These are phyloP conservation scores for Lasiodiplodia hormozganensis DNA, from an alignment of 2,329 filamentous ascomycete species.

Conservation along the genomic window DNA sequence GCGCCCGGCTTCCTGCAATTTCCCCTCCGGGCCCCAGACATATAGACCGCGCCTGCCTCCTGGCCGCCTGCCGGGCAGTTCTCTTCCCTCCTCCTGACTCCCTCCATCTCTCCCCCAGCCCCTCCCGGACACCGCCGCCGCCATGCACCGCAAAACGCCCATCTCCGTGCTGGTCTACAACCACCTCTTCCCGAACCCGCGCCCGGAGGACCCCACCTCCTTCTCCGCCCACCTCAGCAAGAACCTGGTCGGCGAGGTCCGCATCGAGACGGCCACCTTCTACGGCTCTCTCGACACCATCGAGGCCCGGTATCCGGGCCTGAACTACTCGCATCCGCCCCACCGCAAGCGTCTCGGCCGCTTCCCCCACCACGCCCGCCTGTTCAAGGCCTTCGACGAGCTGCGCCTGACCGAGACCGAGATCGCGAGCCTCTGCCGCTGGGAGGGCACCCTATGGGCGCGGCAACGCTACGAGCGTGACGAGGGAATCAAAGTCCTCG, in stretches of 20 bases:
- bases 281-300: constrained; percentile 80
- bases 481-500: constrained; percentile 71
- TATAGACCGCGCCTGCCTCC: constrained; percentile 26
- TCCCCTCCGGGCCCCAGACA: constrained; percentile 22
- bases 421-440: constrained; percentile 75
- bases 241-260: constrained; percentile 77
- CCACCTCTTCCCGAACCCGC: constrained; percentile 73
- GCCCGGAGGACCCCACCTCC: constrained; percentile 71
- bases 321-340: constrained; percentile 76
- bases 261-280: constrained; percentile 78
- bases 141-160: constrained; percentile 73
- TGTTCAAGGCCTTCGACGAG: constrained; percentile 77
- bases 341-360: constrained; percentile 80
- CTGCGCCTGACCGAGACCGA: constrained; percentile 73
- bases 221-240: constrained; percentile 75
- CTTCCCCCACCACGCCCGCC: constrained; percentile 76
- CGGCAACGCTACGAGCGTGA: constrained; percentile 81
- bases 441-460: constrained; percentile 85
- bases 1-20: constrained; percentile 25
- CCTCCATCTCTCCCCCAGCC: background rate
- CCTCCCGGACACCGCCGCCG: constrained; percentile 33
- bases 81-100: background rate
- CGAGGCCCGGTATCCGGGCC: constrained; percentile 81
- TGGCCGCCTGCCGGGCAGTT: constrained; percentile 2
- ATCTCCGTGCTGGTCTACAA: constrained; percentile 77